phyloP scores from a whole-genome alignment of 371 early-diverging fungal genomes.

The Mortierella sp. region DNA sequence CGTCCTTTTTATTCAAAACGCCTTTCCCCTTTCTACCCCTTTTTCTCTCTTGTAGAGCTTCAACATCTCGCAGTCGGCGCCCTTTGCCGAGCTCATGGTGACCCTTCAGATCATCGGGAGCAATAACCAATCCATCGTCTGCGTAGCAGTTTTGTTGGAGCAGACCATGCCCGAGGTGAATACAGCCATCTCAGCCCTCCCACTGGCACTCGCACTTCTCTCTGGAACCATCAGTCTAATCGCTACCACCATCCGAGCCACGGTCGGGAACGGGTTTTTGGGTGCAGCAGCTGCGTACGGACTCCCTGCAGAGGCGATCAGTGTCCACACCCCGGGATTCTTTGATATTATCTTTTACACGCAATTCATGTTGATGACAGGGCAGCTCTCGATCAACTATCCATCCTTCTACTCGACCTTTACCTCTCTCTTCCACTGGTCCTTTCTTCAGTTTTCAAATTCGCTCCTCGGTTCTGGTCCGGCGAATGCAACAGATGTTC shows the following conservation, averaged over 20 bases:
- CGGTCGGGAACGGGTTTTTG: slow-evolving; percentile 58
- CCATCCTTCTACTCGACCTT: slow-evolving; percentile 63
- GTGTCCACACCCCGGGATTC: slow-evolving; percentile 64
- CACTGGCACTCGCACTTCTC: slow-evolving; percentile 55
- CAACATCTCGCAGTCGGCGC: slow-evolving; percentile 41
- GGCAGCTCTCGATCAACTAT: slow-evolving; percentile 60
- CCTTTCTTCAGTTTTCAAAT: slow-evolving; percentile 52
- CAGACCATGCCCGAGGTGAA: slow-evolving; percentile 36
- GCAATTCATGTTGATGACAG: slow-evolving; percentile 62
- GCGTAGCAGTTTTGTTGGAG: slow-evolving; percentile 54
- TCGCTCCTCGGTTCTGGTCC: slow-evolving; percentile 35
- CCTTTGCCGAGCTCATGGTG: slow-evolving; percentile 45
- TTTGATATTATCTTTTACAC: slow-evolving; percentile 64
- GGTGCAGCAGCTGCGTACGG: slow-evolving; percentile 65
- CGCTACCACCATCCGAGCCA: slow-evolving; percentile 56
- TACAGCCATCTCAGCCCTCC: slow-evolving; percentile 61
- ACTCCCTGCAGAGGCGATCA: slow-evolving; percentile 57
- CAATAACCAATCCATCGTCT: slow-evolving; percentile 54
- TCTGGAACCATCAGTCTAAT: slow-evolving; percentile 55
- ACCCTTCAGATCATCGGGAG: slow-evolving; percentile 39
- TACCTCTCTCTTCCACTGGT: slow-evolving; percentile 66
- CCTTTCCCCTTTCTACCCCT: too few species aligned
- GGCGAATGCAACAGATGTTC: slow-evolving; percentile 33
- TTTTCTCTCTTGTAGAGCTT: slow-evolving; percentile 22
- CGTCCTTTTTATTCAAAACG: too few species aligned